Evolutionary conservation across 2,329 filamentous ascomycete species (phyloP), one percentile per base, ranked within the genome.

Genomic region (Fusarium lyarnte): DNA sequence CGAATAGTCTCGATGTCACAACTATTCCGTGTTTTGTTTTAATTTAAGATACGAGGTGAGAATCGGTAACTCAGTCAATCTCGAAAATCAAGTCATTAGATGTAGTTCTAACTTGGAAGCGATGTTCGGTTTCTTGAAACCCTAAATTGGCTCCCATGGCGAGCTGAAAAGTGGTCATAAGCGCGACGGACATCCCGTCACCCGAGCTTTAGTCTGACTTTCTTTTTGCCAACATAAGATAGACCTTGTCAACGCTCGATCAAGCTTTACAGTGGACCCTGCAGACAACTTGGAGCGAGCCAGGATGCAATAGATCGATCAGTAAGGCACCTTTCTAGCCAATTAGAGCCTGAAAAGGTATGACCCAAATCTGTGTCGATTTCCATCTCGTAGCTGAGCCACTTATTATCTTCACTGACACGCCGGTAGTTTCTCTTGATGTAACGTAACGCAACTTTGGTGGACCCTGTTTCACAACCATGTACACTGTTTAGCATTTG

Each of bases 341-440:
- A 49, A 31, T 31, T 4, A 31, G 27, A 11, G 10, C 23, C 29
- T 19, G 29, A 49, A 49, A 19, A 9, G 16, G 4, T 16, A 7
- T 19, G 8, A 2, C 11, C 6, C 21, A 33, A 19, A 7, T 3
- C 27, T 13, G 2, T 11, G 4, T n/a, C 14, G 2, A 11, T 3
- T 23, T 13, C 21, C 8, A 3, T 49, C 5, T 49, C 21, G 2
- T 14, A 9, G 29, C 7, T 49, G 16, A 23, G 17, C 10, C 11
- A 36, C 33, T 35, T 35, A 35, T 16, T 6, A 19, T 33, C 43
- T 8, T 8, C 25, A 9, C 9, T 16, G 9, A n/a, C 3, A 23
- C 14, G 11, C 29, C 3, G 11, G 16, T 19, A 19, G 4, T 4
- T 33, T 2, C 3, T 5, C 8, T 33, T 14, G n/a, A 51, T 33